Percentiles rank a stretch among this genome's conserved stretches.
Evolutionary conservation across 108 stramenopile species (phyloP).

Genomic region (Seminavis robusta): DNA sequence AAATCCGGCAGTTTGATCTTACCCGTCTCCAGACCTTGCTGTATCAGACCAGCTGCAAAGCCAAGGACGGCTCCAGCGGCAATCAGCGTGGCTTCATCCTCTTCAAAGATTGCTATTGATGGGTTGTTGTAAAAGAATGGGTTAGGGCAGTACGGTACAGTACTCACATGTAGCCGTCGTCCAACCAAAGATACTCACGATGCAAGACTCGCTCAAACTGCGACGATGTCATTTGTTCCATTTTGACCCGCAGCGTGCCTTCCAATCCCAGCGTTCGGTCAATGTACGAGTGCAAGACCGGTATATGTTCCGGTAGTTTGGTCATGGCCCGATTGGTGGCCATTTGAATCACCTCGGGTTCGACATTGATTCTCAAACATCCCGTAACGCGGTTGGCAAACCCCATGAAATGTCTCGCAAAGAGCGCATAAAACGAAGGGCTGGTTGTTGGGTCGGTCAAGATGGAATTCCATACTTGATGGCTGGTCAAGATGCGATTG

Average conservation of each 20-base stretch:
- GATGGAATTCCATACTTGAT: constrained; percentile 75
- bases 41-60: constrained; percentile 82
- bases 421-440: constrained; percentile 53
- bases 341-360: constrained; percentile 28
- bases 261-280: constrained; percentile 76
- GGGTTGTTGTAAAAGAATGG: too few species aligned
- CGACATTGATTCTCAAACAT: constrained; percentile 33
- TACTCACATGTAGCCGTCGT: too few species aligned
- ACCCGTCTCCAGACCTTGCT: constrained; percentile 82
- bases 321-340: constrained; percentile 47
- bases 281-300: constrained; percentile 75
- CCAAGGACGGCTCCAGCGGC: constrained; percentile 90
- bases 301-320: constrained; percentile 73
- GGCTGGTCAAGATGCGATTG: constrained; percentile 66
- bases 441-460: constrained; percentile 70
- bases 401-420: constrained; percentile 50
- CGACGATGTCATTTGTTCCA: constrained; percentile 80
- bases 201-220: constrained; percentile 94
- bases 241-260: constrained; percentile 68
- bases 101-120: constrained; percentile 97
- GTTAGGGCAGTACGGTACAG: too few species aligned
- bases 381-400: constrained; percentile 50
- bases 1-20: constrained; percentile 16
- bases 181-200: too few species aligned
- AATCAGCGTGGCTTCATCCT: constrained; percentile 95